These are phyloP conservation scores for Fusarium globosum DNA, from an alignment of 2,329 filamentous ascomycete species.

Conservation along the genomic window DNA sequence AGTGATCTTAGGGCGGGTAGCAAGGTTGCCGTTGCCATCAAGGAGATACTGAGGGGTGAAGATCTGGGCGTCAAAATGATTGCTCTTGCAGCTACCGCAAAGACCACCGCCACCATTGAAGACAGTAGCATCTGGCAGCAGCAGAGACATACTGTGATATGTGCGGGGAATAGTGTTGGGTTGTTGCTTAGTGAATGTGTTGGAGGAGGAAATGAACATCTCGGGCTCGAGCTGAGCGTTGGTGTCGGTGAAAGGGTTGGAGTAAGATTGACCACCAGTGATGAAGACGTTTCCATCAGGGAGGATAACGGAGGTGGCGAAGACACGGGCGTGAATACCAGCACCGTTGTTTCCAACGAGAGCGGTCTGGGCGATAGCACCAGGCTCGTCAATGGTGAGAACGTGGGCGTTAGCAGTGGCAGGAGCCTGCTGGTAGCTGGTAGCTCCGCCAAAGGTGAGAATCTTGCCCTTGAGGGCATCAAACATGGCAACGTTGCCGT, in stretches of 20 bases:
- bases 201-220: constrained; percentile 19
- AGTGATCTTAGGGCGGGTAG: constrained; percentile 27
- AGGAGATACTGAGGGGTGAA: constrained; percentile 35
- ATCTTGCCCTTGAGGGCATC: constrained; percentile 69
- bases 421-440: constrained; percentile 55
- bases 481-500: constrained; percentile 67
- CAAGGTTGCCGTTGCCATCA: constrained; percentile 22
- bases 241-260: constrained; percentile 26
- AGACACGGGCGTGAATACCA: constrained; percentile 50
- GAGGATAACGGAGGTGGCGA: constrained; percentile 60
- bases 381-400: constrained; percentile 56
- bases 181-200: constrained; percentile 24
- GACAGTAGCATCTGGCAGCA: constrained; percentile 33
- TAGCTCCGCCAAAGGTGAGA: constrained; percentile 62
- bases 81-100: constrained; percentile 26
- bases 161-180: constrained; percentile 25
- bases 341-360: constrained; percentile 17
- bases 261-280: constrained; percentile 52
- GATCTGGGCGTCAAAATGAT: constrained; percentile 40
- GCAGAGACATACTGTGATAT: constrained; percentile 32
- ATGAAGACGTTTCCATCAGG: constrained; percentile 62
- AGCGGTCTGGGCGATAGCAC: constrained; percentile 9
- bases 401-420: constrained; percentile 60
- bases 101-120: constrained; percentile 31
- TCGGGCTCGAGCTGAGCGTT: constrained; percentile 25